Conservation (phyloP, 306 rosid species). For the Dryas alaskensis region DNA sequence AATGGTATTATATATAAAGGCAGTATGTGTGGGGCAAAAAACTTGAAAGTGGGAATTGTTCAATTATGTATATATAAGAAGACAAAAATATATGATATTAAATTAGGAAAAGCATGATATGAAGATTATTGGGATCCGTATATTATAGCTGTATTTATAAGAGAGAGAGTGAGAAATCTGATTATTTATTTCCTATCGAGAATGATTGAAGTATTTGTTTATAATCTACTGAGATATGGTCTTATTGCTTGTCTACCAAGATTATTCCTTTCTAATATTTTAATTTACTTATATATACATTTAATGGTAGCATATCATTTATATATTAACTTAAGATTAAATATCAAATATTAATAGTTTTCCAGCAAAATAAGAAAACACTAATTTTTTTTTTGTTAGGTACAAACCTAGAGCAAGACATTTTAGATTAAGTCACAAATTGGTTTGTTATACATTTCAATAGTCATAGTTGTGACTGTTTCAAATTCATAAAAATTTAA, state of each 20-base stretch:
- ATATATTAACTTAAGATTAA: too few species aligned
- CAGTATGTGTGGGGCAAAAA: slow-evolving; percentile 26
- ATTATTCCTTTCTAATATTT: slow-evolving; percentile 29
- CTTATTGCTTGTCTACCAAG: slow-evolving; percentile 38
- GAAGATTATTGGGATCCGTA: slow-evolving; percentile 34
- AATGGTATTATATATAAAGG: slow-evolving; percentile 14
- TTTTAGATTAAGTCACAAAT: too few species aligned
- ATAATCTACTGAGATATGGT: slow-evolving; percentile 52
- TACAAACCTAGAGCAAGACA: too few species aligned
- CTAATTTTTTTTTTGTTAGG: too few species aligned
- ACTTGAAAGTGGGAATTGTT: slow-evolving; percentile 33
- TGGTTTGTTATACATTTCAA: too few species aligned
- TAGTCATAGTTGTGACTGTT: too few species aligned
- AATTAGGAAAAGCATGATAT: slow-evolving; percentile 21
- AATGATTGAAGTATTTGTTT: slow-evolving; percentile 44
- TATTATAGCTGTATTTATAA: slow-evolving; percentile 22
- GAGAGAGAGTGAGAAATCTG: slow-evolving; percentile 19
- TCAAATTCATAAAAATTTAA: too few species aligned
- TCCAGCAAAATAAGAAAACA: too few species aligned
- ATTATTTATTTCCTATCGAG: slow-evolving; percentile 30
- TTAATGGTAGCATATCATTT: too few species aligned
- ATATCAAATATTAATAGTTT: too few species aligned
- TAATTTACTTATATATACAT: not conserved
- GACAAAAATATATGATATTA: slow-evolving; percentile 35
- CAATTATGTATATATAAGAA: slow-evolving; percentile 28